Evolutionary conservation across 805 yeast genomes (phyloP), one percentile per base, ranked within the genome.

Genomic region (Maudiozyma pseudohumilis): DNA sequence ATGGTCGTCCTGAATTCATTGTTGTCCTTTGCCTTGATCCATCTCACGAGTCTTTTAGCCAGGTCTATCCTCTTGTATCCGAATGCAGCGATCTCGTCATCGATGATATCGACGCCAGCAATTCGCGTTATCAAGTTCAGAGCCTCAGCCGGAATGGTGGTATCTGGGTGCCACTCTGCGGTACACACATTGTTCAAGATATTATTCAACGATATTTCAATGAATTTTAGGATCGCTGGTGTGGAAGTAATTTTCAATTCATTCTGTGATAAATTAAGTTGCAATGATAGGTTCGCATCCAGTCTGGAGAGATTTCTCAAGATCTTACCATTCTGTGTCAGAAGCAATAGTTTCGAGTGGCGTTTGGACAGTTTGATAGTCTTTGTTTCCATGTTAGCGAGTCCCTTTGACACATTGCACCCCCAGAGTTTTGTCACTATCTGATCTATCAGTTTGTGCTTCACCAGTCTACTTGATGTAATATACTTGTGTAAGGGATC

Each of bases 241-340:
- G 56, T 47, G 2, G 40, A 32, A 23, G 41, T 34, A 15, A 40
- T 36, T 20, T 25, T 34, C 20, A 43, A 30, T 29, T 43, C 38
- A 22, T 38, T 38, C 23, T 31, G 36, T 18, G 39, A 35, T 23
- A 38, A 21, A 24, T 43, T 38, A n/a, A 43, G 20, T 27, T 40
- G 43, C 19, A 43, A 33, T 2, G 30, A 27, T 10, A 43, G 16
- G 17, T 43, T 38, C 16, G 29, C 25, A 17, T 58, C 56, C 20
- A 57, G 42, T 15, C 56, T 44, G 4, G 58, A 48, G 26, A 57
- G 46, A 39, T 57, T 57, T 27, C 54, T 48, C 13, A 57, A 39
- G 15, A 57, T 52, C 46, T 52, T 57, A 37, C 62, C 61, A 38
- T 55, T 56, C 34, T 56, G 49, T 9, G 62, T 56, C 18, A 55